Conservation (phyloP, 2,329 filamentous ascomycete genomes). For the Fusarium subglutinans region DNA sequence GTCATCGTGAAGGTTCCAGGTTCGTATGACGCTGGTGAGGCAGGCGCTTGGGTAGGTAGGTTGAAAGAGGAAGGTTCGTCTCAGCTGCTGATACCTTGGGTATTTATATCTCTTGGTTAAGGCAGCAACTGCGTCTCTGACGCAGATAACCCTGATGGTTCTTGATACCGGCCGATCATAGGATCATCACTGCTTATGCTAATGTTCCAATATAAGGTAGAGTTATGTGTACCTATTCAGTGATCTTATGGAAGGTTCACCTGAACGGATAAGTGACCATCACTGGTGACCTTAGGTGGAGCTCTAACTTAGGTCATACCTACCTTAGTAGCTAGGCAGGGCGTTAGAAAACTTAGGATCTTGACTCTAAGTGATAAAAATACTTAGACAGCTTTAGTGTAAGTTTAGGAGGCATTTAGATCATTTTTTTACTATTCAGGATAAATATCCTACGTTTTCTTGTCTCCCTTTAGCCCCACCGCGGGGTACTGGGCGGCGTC, state of each 20-base stretch:
- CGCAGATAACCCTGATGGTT: background rate
- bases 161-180: background rate
- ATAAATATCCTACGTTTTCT: background rate
- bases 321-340: background rate
- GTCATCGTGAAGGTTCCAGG: constrained; percentile 56
- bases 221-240: background rate
- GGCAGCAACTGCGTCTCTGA: background rate
- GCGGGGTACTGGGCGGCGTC: constrained; percentile 33
- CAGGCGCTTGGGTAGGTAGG: background rate
- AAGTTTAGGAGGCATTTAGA: background rate
- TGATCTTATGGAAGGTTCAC: background rate
- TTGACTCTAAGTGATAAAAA: background rate
- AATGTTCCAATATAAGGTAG: background rate
- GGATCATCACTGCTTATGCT: background rate
- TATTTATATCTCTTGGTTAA: background rate
- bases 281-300: background rate
- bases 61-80: background rate
- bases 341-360: background rate
- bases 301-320: background rate
- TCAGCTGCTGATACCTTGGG: background rate
- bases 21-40: constrained; percentile 2
- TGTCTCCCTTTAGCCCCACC: constrained; percentile 33
- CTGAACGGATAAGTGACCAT: background rate
- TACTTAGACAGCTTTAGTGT: background rate
- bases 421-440: background rate